These are phyloP conservation scores for Pisolithus thermaeus DNA, from an alignment of 1,284 basidiomycete species.

Conservation along the genomic window DNA sequence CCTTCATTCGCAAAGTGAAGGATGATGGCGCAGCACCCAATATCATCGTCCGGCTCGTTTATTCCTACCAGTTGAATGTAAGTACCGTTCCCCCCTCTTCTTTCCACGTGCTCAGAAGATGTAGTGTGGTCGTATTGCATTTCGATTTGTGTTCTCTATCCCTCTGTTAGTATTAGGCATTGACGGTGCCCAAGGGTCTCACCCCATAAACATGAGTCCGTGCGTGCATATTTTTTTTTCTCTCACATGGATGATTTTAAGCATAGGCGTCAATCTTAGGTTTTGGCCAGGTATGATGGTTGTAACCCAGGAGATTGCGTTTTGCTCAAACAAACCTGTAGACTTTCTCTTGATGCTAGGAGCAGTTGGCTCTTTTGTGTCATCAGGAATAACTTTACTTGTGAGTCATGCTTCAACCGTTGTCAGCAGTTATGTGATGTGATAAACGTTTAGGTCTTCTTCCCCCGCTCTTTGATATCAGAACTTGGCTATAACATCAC, in stretches of 20 bases:
- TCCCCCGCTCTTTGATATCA: constrained; percentile 60
- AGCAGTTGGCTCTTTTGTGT: constrained; percentile 66
- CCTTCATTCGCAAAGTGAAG: constrained; percentile 62
- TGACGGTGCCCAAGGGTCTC: constrained; percentile 49
- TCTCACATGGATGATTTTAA: constrained; percentile 4
- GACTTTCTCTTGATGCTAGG: constrained; percentile 66
- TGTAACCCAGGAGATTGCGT: neutral
- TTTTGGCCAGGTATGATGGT: constrained; percentile 42
- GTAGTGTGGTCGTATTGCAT: constrained; percentile 57
- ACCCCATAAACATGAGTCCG: constrained; percentile 46
- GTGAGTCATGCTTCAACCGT: constrained; percentile 30
- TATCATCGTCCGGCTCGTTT: constrained; percentile 62
- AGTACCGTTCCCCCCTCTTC: constrained; percentile 20
- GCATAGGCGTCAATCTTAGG: constrained; percentile 22
- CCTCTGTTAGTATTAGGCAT: constrained; percentile 58
- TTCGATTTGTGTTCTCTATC: constrained; percentile 64
- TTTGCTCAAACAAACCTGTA: constrained; percentile 16
- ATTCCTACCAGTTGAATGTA: constrained; percentile 73
- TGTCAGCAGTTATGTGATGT: neutral
- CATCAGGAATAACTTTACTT: constrained; percentile 67
- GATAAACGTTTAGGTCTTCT: constrained; percentile 52
- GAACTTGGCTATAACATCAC: constrained; percentile 54
- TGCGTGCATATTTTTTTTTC: constrained; percentile 34
- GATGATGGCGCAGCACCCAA: constrained; percentile 62
- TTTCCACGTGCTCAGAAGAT: constrained; percentile 5